Percentiles rank a stretch among this genome's conserved stretches.
These are phyloP conservation scores for Fusarium metavorans DNA, from an alignment of 2,329 filamentous ascomycete species.

Conservation along the genomic window DNA sequence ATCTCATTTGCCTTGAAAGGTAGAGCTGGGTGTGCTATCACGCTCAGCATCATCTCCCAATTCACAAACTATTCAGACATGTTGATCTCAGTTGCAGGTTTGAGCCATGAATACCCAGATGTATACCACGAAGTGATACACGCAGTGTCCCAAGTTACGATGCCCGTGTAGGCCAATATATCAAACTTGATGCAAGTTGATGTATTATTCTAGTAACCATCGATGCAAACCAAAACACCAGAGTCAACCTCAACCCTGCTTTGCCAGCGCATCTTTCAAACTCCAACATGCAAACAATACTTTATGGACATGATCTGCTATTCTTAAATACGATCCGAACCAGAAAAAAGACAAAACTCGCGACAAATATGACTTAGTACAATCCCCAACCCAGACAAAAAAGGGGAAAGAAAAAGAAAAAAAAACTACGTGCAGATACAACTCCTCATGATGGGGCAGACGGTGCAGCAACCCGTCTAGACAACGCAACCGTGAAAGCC, in stretches of 20 bases:
- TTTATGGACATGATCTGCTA: constrained; percentile 23
- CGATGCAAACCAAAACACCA: not conserved
- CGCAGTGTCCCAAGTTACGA: not conserved
- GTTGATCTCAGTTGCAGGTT: constrained; percentile 30
- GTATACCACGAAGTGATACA: not conserved
- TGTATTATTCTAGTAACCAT: not conserved
- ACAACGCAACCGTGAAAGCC: constrained; percentile 31
- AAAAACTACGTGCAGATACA: constrained; percentile 24
- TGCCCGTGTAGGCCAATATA: not conserved
- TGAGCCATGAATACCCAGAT: not conserved
- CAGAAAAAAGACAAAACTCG: constrained; percentile 9
- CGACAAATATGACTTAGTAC: constrained; percentile 14
- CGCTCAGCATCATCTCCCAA: constrained; percentile 23
- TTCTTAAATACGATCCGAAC: constrained; percentile 6
- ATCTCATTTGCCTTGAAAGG: constrained; percentile 27
- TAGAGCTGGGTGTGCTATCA: constrained; percentile 29
- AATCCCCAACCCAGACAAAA: constrained; percentile 24
- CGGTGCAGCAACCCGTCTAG: constrained; percentile 26
- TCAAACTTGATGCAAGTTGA: not conserved
- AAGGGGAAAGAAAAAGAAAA: constrained; percentile 14
- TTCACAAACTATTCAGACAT: constrained; percentile 27
- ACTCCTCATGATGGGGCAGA: constrained; percentile 32
- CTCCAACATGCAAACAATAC: constrained; percentile 1
- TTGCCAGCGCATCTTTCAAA: not conserved
- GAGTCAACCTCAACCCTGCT: not conserved